Percentiles rank a stretch among this genome's conserved stretches.
Evolutionary conservation across 257 asterid species (phyloP).

Genomic region (Solanum chiquidenum): DNA sequence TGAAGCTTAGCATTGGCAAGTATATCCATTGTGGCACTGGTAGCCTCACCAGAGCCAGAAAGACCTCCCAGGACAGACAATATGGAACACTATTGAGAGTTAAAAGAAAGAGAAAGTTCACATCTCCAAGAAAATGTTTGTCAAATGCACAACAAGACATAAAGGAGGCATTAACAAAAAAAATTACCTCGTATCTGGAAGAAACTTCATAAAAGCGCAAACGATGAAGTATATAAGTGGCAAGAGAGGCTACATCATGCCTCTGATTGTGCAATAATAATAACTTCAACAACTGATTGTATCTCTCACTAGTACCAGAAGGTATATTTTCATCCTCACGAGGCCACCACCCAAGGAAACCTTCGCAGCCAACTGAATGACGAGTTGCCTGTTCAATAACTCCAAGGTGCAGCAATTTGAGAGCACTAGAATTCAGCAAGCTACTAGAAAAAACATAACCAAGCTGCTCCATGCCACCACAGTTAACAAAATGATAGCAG

Average conservation of each 20-base stretch:
- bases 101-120: neutral
- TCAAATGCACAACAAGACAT: neutral
- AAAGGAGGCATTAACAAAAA: slow-evolving; percentile 1
- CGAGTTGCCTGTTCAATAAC: slow-evolving; percentile 80
- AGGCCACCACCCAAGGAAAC: slow-evolving; percentile 81
- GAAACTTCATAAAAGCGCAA: slow-evolving; percentile 80
- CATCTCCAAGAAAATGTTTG: neutral
- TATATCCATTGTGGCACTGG: slow-evolving; percentile 44
- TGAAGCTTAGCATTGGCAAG: slow-evolving; percentile 62
- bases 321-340: slow-evolving; percentile 73
- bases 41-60: slow-evolving; percentile 33
- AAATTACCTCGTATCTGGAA: slow-evolving; percentile 81
- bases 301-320: slow-evolving; percentile 69
- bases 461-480: slow-evolving; percentile 92
- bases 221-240: slow-evolving; percentile 81
- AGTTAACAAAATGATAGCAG: slow-evolving; percentile 62
- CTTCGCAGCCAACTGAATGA: slow-evolving; percentile 88
- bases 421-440: slow-evolving; percentile 36
- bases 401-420: slow-evolving; percentile 40
- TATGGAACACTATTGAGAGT: slow-evolving; percentile 41
- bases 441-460: slow-evolving; percentile 38
- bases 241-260: slow-evolving; percentile 81
- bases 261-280: slow-evolving; percentile 73
- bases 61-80: slow-evolving; percentile 58
- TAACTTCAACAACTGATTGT: slow-evolving; percentile 72